Evolutionary conservation across 75 land plant species (phyloP), one percentile per base, ranked within the genome.

Genomic region (Sequoia sempervirens): DNA sequence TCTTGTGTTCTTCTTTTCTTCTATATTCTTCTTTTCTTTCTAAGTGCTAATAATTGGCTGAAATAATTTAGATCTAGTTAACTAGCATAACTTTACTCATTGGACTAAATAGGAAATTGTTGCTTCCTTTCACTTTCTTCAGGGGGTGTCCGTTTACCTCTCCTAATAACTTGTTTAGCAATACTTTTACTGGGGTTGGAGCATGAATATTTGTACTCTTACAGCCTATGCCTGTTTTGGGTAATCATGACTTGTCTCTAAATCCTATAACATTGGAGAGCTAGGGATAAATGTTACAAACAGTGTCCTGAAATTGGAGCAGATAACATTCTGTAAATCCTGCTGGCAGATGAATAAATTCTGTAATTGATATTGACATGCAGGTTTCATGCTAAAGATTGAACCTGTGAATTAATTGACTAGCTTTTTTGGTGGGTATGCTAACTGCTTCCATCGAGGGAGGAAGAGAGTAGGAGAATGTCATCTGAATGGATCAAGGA

Each of bases 381-480:
- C n/a, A n/a, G n/a, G n/a, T n/a, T n/a, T n/a, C n/a, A n/a, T n/a
- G n/a, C n/a, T n/a, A n/a, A n/a, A n/a, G n/a, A n/a, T n/a, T n/a
- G n/a, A n/a, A 76, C 47, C 80, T 26, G 8, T 43, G 43, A 76
- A 76, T n/a, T 76, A 23, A 38, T 41, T 2, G 43, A 23, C 28
- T 37, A 8, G 72, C 72, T 30, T 69, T 69, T 30, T 30, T 30
- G 80, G 47, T 76, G 23, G 8, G 3, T 17, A 76, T 76, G 26
- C 17, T 26, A 76, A 76, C 0, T 76, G n/a, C 46, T n/a, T n/a
- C 37, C 43, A 36, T 75, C 0, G 5, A 38, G 40, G 43, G 20
- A 36, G 78, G 78, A 75, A 47, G 50, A 73, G 15, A 73, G 75
- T 34, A 73, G 75, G 75, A 73, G 38, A 73, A 73, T 17, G 37